A percentile compares a stretch with the other conserved stretches of the same genome.
These are phyloP conservation scores for Phytopythium sindhum DNA, from an alignment of 352 stramenopile species.

Conservation along the genomic window DNA sequence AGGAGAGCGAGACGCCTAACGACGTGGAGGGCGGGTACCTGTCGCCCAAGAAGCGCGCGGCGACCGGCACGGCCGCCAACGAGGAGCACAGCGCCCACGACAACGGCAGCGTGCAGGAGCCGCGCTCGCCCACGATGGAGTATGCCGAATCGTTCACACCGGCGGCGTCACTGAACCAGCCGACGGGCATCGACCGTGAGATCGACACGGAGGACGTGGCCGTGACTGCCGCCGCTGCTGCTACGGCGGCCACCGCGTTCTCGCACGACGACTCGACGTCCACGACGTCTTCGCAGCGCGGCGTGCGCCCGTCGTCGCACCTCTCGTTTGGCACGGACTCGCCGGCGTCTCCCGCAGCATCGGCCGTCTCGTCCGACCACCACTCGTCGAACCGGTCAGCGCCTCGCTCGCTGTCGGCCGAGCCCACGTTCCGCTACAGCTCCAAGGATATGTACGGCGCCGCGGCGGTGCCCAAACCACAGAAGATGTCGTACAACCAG, in stretches of 20 bases:
- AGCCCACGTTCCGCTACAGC: slow-evolving; percentile 11
- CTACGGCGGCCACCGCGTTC: slow-evolving; percentile 14
- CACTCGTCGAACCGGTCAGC: slow-evolving; percentile 14
- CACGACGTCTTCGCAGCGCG: slow-evolving; percentile 1
- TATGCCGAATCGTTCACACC: slow-evolving; percentile 52
- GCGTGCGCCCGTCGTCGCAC: slow-evolving; percentile 24
- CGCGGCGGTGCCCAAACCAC: slow-evolving; percentile 16
- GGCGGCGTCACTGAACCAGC: slow-evolving; percentile 19
- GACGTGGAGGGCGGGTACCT: slow-evolving; percentile 60
- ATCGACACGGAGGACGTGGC: background rate
- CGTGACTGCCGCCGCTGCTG: background rate
- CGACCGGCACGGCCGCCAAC: slow-evolving; percentile 26
- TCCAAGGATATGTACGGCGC: slow-evolving; percentile 11
- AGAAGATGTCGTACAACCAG: slow-evolving; percentile 15
- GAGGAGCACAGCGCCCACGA: slow-evolving; percentile 20
- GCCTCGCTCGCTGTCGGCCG: slow-evolving; percentile 11
- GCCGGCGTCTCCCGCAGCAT: slow-evolving; percentile 8
- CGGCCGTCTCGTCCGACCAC: slow-evolving; percentile 11
- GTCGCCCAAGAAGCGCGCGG: slow-evolving; percentile 46
- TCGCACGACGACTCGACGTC: slow-evolving; percentile 6
- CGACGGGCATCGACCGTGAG: background rate
- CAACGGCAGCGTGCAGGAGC: slow-evolving; percentile 13
- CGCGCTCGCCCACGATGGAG: slow-evolving; percentile 45
- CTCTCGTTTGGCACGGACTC: slow-evolving; percentile 20
- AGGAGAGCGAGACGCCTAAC: slow-evolving; percentile 27